A percentile compares a stretch with the other conserved stretches of the same genome.
Conservation (phyloP, 805 yeast species). For the Ogataea salicorniae region DNA sequence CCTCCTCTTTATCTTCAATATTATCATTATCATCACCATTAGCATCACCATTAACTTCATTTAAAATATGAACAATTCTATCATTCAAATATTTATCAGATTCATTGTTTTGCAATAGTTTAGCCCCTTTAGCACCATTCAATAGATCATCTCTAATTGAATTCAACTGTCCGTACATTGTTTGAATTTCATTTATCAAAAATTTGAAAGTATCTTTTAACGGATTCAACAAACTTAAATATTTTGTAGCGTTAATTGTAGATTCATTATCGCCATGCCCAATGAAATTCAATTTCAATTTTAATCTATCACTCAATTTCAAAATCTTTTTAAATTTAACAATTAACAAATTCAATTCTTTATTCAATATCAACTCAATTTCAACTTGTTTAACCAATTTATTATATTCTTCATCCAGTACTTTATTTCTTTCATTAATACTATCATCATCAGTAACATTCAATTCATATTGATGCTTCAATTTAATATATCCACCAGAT, state of each 20-base stretch:
- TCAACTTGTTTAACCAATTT: slow-evolving; percentile 35
- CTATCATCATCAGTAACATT: slow-evolving; percentile 8
- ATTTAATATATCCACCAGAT: slow-evolving; percentile 58
- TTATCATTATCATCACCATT: not conserved
- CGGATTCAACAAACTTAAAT: slow-evolving; percentile 19
- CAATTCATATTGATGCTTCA: slow-evolving; percentile 65
- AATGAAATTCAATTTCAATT: not conserved
- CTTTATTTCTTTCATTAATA: slow-evolving; percentile 1
- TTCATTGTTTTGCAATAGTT: slow-evolving; percentile 8
- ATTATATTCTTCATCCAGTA: slow-evolving; percentile 20
- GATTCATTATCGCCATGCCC: not conserved
- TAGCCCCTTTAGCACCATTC: slow-evolving; percentile 5
- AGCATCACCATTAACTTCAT: slow-evolving; percentile 5
- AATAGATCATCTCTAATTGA: slow-evolving; percentile 6
- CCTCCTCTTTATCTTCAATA: too few relatives aligned
- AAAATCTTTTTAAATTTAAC: slow-evolving; percentile 33
- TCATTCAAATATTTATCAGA: slow-evolving; percentile 18
- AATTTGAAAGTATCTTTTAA: slow-evolving; percentile 24
- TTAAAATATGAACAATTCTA: slow-evolving; percentile 11
- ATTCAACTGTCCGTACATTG: slow-evolving; percentile 16
- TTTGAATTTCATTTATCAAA: slow-evolving; percentile 20
- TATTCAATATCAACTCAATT: slow-evolving; percentile 39
- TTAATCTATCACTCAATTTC: slow-evolving; percentile 8
- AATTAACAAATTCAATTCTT: slow-evolving; percentile 35
- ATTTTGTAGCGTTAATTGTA: not conserved